Conservation (phyloP, 2,329 filamentous ascomycete genomes). For the Fusarium mangiferae region DNA sequence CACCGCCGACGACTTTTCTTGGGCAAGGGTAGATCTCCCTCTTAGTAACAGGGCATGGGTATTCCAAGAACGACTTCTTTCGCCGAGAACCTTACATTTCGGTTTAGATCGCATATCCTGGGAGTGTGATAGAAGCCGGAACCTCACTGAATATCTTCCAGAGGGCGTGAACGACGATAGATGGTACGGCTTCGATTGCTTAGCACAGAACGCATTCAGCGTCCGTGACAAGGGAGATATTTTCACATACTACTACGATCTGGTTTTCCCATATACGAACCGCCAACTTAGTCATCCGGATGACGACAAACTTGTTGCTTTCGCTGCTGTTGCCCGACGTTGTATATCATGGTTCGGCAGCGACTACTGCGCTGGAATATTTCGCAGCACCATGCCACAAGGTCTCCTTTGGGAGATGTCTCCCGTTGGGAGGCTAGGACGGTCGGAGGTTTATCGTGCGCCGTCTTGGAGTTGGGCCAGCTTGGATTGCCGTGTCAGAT, state of each 20-base stretch:
- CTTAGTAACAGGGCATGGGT: background rate
- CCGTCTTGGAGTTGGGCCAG: conserved; percentile 4
- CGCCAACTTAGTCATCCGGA: background rate
- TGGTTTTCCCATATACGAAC: background rate
- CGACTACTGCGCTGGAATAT: background rate
- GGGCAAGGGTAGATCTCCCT: background rate
- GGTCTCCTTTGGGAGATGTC: background rate
- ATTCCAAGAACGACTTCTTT: background rate
- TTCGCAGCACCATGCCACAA: background rate
- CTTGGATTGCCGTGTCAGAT: background rate
- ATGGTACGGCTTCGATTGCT: background rate
- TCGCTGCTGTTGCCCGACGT: background rate
- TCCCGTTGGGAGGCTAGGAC: rapidly evolving
- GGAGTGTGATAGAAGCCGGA: background rate
- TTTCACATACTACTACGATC: background rate
- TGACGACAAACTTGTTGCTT: conserved; percentile 2
- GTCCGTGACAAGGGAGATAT: background rate
- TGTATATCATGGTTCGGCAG: background rate
- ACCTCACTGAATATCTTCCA: background rate
- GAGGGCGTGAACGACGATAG: background rate
- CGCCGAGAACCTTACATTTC: background rate
- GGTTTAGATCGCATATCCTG: background rate
- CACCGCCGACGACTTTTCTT: background rate
- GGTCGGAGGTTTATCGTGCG: background rate
- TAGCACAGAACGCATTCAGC: background rate